These are phyloP conservation scores for Bjerkandera adusta DNA, from an alignment of 1,284 basidiomycete species.

Conservation along the genomic window DNA sequence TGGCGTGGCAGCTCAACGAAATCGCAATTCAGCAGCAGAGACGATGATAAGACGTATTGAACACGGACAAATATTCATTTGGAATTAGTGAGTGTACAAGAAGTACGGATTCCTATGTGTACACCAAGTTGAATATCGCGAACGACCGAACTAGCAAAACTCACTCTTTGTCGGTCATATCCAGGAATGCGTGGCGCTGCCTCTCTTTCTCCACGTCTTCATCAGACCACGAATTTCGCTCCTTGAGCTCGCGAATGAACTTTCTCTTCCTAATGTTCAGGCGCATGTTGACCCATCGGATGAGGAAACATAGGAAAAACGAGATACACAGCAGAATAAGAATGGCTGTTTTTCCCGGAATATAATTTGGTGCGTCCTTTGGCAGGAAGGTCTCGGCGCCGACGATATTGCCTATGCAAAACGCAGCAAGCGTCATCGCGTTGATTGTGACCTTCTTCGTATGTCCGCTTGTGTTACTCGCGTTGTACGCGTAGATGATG, in stretches of 20 bases:
- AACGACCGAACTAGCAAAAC: slow-evolving; percentile 23
- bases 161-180: slow-evolving; percentile 62
- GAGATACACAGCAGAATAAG: slow-evolving; percentile 54
- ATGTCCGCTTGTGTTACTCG: slow-evolving; percentile 63
- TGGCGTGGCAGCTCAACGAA: too few relatives aligned
- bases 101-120: slow-evolving; percentile 32
- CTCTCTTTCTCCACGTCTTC: slow-evolving; percentile 52
- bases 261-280: slow-evolving; percentile 51
- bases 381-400: slow-evolving; percentile 63
- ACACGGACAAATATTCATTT: too few relatives aligned
- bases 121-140: neutral
- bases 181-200: slow-evolving; percentile 58
- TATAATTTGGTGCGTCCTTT: slow-evolving; percentile 59
- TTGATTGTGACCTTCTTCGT: slow-evolving; percentile 70
- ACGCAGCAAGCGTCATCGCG: slow-evolving; percentile 56
- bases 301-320: slow-evolving; percentile 45
- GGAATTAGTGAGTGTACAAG: slow-evolving; percentile 34
- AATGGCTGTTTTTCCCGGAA: slow-evolving; percentile 63
- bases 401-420: slow-evolving; percentile 58
- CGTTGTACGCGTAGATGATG: slow-evolving; percentile 64
- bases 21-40: too few relatives aligned
- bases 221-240: slow-evolving; percentile 52
- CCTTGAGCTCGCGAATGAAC: slow-evolving; percentile 43
- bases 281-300: slow-evolving; percentile 53
- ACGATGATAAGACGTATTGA: too few relatives aligned